Conservation (phyloP, 1,284 basidiomycete species). For the Trichosporon sp. region DNA sequence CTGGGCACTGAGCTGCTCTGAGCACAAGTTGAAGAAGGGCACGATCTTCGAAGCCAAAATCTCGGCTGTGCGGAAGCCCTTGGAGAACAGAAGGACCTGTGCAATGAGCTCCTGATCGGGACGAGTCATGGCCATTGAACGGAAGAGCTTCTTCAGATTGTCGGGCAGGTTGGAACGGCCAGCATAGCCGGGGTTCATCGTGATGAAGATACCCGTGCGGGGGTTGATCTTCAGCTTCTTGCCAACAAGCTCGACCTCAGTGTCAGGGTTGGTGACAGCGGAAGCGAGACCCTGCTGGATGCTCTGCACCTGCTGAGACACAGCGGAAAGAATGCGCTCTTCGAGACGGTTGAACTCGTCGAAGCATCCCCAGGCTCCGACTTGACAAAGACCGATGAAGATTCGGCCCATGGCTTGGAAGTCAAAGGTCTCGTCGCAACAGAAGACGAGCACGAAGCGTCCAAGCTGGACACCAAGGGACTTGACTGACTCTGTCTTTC, state of each 20-base stretch:
- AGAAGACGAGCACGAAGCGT: constrained; percentile 96
- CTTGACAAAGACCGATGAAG: constrained; percentile 96
- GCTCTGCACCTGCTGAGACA: constrained; percentile 97
- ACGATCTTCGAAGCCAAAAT: constrained; percentile 94
- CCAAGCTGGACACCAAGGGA: constrained; percentile 96
- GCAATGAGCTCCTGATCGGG: constrained; percentile 98
- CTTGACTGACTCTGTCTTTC: constrained; percentile 99
- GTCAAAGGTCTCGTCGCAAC: constrained; percentile 99
- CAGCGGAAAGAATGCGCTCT: constrained; percentile 94
- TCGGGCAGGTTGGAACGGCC: constrained; percentile 92
- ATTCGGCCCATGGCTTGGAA: constrained; percentile 99
- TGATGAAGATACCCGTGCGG: constrained; percentile 96
- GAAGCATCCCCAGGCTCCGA: constrained; percentile 98
- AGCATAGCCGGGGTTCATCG: constrained; percentile 97
- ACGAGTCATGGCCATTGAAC: constrained; percentile 96
- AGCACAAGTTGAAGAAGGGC: constrained; percentile 97
- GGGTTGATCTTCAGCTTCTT: constrained; percentile 88
- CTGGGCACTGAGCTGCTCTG: constrained; percentile 92
- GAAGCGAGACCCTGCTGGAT: constrained; percentile 91
- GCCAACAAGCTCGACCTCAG: constrained; percentile 92
- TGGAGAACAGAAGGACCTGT: constrained; percentile 98
- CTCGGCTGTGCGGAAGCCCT: constrained; percentile 97
- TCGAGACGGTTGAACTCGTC: constrained; percentile 98
- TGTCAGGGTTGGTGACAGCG: constrained; percentile 71
- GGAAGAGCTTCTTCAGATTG: constrained; percentile 64